A percentile compares a stretch with the other conserved stretches of the same genome.
Conservation (phyloP, 257 asterid species). For the Echium plantagineum region DNA sequence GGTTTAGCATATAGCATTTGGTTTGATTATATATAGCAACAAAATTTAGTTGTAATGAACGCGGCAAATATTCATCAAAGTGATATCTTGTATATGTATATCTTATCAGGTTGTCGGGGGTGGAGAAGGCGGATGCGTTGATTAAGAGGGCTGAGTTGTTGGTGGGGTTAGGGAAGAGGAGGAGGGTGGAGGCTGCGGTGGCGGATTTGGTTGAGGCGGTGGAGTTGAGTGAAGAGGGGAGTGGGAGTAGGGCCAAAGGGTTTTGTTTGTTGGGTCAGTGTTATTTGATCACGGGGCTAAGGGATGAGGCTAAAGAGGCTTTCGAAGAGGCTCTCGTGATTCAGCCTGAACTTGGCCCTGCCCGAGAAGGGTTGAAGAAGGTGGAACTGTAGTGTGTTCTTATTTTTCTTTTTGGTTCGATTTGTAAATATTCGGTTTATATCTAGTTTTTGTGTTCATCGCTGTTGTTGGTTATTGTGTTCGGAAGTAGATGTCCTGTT, state of each 20-base stretch:
- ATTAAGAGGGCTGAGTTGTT: constrained; percentile 62
- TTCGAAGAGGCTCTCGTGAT: constrained; percentile 33
- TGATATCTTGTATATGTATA: no score
- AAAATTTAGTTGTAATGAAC: no score
- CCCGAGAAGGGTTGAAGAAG: constrained; percentile 30
- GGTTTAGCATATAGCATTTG: no score
- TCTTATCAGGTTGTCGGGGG: constrained; percentile 20
- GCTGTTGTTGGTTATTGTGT: background rate
- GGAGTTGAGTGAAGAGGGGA: constrained; percentile 22
- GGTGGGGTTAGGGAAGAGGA: constrained; percentile 42
- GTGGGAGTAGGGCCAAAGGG: constrained; percentile 32
- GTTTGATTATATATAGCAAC: no score
- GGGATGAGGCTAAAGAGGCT: constrained; percentile 36
- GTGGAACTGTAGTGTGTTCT: background rate
- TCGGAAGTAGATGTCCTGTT: background rate
- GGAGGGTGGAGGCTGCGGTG: constrained; percentile 61
- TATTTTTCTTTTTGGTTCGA: no score
- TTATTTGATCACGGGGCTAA: constrained; percentile 36
- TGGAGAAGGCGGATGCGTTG: constrained; percentile 68
- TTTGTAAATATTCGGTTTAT: background rate
- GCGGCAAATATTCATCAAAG: no score
- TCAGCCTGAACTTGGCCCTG: constrained; percentile 32
- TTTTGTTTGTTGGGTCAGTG: constrained; percentile 66
- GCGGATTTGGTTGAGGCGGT: constrained; percentile 54
- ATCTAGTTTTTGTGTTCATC: background rate